phyloP scores from a whole-genome alignment of 2,329 filamentous ascomycete species.

The Dactylonectria macrodidyma region DNA sequence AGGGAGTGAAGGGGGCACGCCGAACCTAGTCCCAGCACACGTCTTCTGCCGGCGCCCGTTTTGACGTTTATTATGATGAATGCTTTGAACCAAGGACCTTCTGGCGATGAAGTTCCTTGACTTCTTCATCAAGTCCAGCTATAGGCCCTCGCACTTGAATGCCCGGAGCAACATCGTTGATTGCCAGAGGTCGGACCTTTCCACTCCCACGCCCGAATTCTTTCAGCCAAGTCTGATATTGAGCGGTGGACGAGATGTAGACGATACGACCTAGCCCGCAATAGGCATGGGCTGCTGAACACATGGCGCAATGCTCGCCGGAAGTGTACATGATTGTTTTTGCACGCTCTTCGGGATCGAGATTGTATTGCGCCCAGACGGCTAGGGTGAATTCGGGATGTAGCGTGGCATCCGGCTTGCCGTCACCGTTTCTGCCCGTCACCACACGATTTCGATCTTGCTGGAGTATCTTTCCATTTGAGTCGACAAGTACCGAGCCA shows the following conservation, averaged over 20 bases:
- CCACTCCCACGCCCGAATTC: slow-evolving; percentile 44
- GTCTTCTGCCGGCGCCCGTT: too few relatives aligned
- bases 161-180: slow-evolving; percentile 49
- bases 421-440: slow-evolving; percentile 47
- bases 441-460: slow-evolving; percentile 54
- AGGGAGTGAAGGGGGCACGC: too few relatives aligned
- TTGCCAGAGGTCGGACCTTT: slow-evolving; percentile 45
- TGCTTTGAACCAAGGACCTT: too few relatives aligned
- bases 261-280: slow-evolving; percentile 54
- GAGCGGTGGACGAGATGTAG: slow-evolving; percentile 50
- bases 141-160: slow-evolving; percentile 50
- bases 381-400: slow-evolving; percentile 57
- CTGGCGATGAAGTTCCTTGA: slow-evolving; percentile 47
- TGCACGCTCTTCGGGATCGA: slow-evolving; percentile 57
- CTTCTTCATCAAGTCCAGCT: slow-evolving; percentile 47
- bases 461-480: slow-evolving; percentile 46
- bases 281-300: slow-evolving; percentile 53
- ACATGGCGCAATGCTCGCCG: slow-evolving; percentile 57
- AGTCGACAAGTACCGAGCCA: slow-evolving; percentile 54
- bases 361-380: slow-evolving; percentile 54
- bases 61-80: too few relatives aligned
- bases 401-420: slow-evolving; percentile 50
- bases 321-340: slow-evolving; percentile 54
- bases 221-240: slow-evolving; percentile 47
- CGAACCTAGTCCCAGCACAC: too few relatives aligned